Base-by-base conservation (phyloP, 2,329 filamentous ascomycete species). In the Kalaharituber pfeilii region DNA sequence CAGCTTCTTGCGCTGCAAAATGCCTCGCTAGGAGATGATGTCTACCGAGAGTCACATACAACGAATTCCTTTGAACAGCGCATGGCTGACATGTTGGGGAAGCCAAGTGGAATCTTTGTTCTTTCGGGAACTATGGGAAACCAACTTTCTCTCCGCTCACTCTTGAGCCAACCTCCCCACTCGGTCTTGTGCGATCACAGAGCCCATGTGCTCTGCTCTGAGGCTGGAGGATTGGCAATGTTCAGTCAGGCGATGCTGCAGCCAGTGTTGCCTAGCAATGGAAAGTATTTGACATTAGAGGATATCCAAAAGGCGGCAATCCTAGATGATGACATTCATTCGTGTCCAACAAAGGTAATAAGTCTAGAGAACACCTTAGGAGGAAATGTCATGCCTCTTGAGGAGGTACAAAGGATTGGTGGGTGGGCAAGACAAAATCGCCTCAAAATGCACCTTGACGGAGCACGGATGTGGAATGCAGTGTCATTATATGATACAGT, bases 101-200 rank as follows among this genome's bases (percentile, higher is more conserved):
- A 93, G 62, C 81, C 87, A 63, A 79, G 79, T 6, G 83, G 78
- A 0, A 73, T 95, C 3, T 80, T 94, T 53, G 85, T 94, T 53
- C 74, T 93, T 56, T 91, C 85, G 0, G 89, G 89, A 2, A 94
- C 88, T 3, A 94, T 94, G 87, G 87, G 86, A 39, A 95, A 95
- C 69, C 87, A 94, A 67, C 73, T 95, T 18, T 81, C 83, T 0
- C 74, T 94, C 42, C 79, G 88, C 36, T 76, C 84, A 1, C 82
- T 91, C 56, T 74, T 95, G 13, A 76, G 73, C 0, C 82, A 85
- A 57, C 87, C 88, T 13, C 89, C 89, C 0, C 80, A 94, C 66
- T 77, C 77, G 6, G 77, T 95, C 4, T 71, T 95, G 7, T 86
- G 83, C 62, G 88, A 95, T 66, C 73, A 80, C 59, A 77, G 86